Evolutionary conservation across 1,284 basidiomycete species (phyloP), one percentile per base, ranked within the genome.

Genomic region (Marasmius tenuissimus): DNA sequence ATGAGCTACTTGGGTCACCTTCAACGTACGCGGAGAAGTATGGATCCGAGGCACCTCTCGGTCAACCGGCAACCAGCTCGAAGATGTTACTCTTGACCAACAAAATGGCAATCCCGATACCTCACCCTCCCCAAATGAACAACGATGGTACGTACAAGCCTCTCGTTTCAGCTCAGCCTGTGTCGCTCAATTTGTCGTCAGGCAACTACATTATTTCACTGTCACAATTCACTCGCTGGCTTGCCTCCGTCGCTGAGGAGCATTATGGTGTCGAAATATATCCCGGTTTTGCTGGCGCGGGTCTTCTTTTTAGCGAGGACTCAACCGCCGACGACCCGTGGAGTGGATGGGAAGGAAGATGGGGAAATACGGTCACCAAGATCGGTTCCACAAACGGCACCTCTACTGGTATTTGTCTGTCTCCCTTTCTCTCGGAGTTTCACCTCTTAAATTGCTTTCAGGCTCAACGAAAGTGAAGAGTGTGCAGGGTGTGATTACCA

Each of bases 111-210:
- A 79, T 97, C 68, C 95, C 94, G 14, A 87, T 98, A 61, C 97
- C 96, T 0, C 96, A 99, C 71, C 97, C 97, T 3, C 97, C 97
- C 0, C 97, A 98, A 76, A 99, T 99, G 97, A 83, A 82, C 72
- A 97, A 98, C 80, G 85, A 92, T 60, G 93, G 93, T 62, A 33
- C 16, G 61, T 62, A 20, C 27, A 14, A 48, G 20, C 2, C n/a
- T 12, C 12, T 16, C n/a, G 34, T 37, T 33, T 1, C 7, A 5
- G 16, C 20, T 27, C 11, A 18, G 12, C 49, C 0, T 48, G 12
- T 50, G 39, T 54, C 2, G 7, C 40, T n/a, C 49, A 57, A 5
- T 35, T 35, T 50, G 3, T 34, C 10, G 27, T 14, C 39, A 67
- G 82, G 81, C 61, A 99, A 98, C 78, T 98, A 96, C 76, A 91